Evolutionary conservation across 208 protist species (phyloP), one percentile per base, ranked within the genome.

Genomic region (Leishmania major): DNA sequence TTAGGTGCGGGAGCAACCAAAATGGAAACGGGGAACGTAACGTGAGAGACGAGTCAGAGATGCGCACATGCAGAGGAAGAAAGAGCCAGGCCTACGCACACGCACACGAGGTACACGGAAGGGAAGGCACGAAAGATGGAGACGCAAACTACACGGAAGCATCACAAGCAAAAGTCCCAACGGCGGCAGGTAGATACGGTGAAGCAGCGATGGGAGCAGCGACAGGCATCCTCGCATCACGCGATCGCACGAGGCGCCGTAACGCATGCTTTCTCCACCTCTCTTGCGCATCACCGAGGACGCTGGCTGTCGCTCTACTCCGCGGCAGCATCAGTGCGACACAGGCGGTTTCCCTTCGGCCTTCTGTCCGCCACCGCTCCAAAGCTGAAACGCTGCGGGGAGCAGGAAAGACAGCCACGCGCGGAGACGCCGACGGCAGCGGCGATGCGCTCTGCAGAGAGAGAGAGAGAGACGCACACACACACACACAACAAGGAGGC

Each of bases 61-160:
- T 8, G 62, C 62, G 31, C 62, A 40, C 62, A 64, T 2, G 10
- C 7, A 35, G 59, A 64, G 59, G 31, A 10, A 64, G 59, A 31
- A 19, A 69, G 62, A 11, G 0, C 0, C 2, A 35, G 59, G n/a
- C 28, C 8, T 6, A 31, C 31, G 13, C 57, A 25, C 57, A 31
- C 57, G 25, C 59, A 64, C 8, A 31, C 28, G 28, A 64, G 28
- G 6, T 3, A 11, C 15, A 64, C 17, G 51, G 51, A 55, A 55
- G 17, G 15, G 51, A 22, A 3, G 10, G 51, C 51, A 10, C 15
- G 51, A 55, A 69, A n/a, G 62, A 69, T 37, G 17, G 11, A 69
- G n/a, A 37, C 75, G 67, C 45, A 66, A n/a, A 75, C 72, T 28
- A 75, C 35, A 74, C 35, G 66, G 45, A 60, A 51, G 13, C 28